Conservation (phyloP, 345 rosid species). For the Arabis alpina region DNA sequence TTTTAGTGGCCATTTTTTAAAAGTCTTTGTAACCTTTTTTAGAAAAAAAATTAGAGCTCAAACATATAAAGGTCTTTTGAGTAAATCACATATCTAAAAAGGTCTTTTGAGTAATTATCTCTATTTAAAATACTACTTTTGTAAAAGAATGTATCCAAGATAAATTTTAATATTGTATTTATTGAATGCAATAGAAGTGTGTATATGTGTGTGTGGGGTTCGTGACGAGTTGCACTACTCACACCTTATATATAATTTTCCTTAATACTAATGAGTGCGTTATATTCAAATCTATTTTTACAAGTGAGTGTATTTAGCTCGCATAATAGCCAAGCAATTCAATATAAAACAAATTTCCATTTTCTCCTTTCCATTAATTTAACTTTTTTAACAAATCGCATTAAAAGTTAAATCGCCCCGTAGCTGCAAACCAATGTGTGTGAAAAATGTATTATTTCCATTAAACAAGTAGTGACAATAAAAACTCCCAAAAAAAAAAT, state of each 20-base stretch:
- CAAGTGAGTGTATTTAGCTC: conserved; percentile 39
- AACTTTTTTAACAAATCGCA: conserved; percentile 11
- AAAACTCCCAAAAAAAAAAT: conserved; percentile 9
- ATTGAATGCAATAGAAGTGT: conserved; percentile 39
- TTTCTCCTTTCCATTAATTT: conserved; percentile 6
- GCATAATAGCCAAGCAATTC: conserved; percentile 38
- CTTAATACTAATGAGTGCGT: conserved; percentile 39
- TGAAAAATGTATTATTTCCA: conserved; percentile 26
- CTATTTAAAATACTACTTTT: conserved; percentile 9
- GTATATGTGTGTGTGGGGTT: conserved; percentile 35
- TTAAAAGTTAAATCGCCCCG: conserved; percentile 28
- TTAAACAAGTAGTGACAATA: conserved; percentile 9
- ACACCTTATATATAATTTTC: conserved; percentile 26
- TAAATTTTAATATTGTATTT: conserved; percentile 18
- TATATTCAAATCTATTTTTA: conserved; percentile 30
- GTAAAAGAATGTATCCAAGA: conserved; percentile 29
- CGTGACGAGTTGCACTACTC: conserved; percentile 46
- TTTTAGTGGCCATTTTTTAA: too few relatives aligned
- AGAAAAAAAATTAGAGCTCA: too few relatives aligned
- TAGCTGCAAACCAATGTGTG: conserved; percentile 43
- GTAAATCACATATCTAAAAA: too few relatives aligned
- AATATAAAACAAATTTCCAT: conserved; percentile 4
- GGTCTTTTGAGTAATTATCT: too few relatives aligned
- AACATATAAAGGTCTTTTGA: too few relatives aligned
- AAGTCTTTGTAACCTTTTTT: too few relatives aligned